phyloP scores from a whole-genome alignment of 2,329 filamentous ascomycete species.

The Pseudopyricularia cyperi region DNA sequence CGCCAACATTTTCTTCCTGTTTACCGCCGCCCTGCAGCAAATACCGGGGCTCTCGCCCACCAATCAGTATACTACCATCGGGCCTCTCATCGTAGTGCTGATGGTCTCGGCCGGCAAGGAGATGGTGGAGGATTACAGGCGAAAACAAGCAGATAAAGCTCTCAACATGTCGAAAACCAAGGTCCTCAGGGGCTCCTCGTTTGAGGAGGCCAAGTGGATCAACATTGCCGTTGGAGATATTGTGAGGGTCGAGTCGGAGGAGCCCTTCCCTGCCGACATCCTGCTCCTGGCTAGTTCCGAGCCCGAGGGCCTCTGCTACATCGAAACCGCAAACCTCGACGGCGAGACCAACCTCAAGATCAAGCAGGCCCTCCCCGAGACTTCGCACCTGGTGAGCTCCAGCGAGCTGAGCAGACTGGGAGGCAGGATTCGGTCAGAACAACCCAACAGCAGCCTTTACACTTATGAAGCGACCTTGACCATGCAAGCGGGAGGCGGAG shows the following conservation, averaged over 20 bases:
- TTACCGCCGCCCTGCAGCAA: slow-evolving; percentile 87
- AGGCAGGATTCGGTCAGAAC: slow-evolving; percentile 82
- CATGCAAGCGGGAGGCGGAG: slow-evolving; percentile 76
- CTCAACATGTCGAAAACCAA: slow-evolving; percentile 80
- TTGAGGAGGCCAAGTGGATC: slow-evolving; percentile 85
- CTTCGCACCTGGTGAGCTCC: slow-evolving; percentile 72
- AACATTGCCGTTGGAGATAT: slow-evolving; percentile 89
- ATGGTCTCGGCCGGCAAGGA: slow-evolving; percentile 95
- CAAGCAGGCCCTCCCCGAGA: slow-evolving; percentile 94
- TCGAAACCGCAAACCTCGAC: slow-evolving; percentile 94
- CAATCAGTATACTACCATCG: slow-evolving; percentile 92
- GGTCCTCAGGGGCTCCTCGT: slow-evolving; percentile 70
- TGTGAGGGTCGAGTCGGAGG: slow-evolving; percentile 82
- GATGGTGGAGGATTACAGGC: slow-evolving; percentile 81
- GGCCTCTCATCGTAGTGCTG: slow-evolving; percentile 79
- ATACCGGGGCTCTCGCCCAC: slow-evolving; percentile 92
- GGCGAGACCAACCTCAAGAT: slow-evolving; percentile 98
- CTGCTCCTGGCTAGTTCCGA: slow-evolving; percentile 90
- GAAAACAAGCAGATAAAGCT: slow-evolving; percentile 73
- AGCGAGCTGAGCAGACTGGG: slow-evolving; percentile 75
- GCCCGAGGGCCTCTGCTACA: slow-evolving; percentile 94
- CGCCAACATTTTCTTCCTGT: slow-evolving; percentile 98
- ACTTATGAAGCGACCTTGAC: slow-evolving; percentile 96
- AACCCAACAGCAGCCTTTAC: slow-evolving; percentile 96
- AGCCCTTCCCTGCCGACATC: slow-evolving; percentile 87